phyloP scores from a whole-genome alignment of 2,329 filamentous ascomycete genomes.

The Gnomoniopsis sp. region DNA sequence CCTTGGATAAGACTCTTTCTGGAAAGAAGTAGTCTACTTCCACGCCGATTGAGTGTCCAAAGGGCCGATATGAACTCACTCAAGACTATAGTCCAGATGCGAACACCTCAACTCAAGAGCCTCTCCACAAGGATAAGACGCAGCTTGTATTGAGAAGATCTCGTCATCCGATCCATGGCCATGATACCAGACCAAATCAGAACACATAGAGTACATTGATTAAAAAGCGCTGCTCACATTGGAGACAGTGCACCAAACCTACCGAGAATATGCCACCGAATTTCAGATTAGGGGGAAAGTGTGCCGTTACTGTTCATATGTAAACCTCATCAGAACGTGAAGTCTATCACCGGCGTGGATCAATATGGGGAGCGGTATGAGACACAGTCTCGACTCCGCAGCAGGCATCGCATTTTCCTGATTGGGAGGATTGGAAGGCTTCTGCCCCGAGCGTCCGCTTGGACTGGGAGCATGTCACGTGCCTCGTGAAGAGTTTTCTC shows the following conservation, averaged over 20 bases:
- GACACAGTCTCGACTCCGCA: background rate
- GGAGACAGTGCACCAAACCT: too few species aligned
- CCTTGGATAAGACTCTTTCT: slow-evolving; percentile 47
- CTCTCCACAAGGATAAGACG: too few species aligned
- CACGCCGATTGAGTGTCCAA: background rate
- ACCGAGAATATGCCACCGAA: too few species aligned
- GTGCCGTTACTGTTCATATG: too few species aligned
- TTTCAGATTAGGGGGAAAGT: too few species aligned
- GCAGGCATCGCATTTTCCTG: background rate
- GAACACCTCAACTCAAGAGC: background rate
- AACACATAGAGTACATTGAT: too few species aligned
- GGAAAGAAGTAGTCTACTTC: slow-evolving; percentile 19
- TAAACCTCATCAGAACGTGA: too few species aligned
- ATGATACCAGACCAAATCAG: too few species aligned
- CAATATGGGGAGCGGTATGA: background rate
- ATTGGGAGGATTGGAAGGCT: background rate
- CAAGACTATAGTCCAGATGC: background rate
- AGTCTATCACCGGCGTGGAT: background rate
- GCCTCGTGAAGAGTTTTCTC: slow-evolving; percentile 8
- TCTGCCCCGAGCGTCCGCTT: background rate
- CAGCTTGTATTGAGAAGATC: too few species aligned
- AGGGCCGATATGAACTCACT: background rate
- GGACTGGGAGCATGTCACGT: slow-evolving; percentile 13
- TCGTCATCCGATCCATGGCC: too few species aligned
- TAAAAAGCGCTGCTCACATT: too few species aligned